Base-by-base conservation (phyloP, 1,139 yeast genomes). In the Debaryomyces fabryi region DNA sequence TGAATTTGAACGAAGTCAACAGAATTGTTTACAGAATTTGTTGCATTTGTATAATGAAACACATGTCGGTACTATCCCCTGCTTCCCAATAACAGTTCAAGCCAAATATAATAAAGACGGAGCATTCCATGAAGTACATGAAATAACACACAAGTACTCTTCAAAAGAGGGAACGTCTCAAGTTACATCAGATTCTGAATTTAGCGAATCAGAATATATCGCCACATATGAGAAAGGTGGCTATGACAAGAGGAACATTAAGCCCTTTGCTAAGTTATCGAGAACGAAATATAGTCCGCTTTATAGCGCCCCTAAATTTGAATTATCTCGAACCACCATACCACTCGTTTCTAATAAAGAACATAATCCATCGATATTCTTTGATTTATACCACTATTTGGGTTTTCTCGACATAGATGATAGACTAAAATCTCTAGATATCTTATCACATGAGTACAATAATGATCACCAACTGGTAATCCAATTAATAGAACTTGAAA, bases 41-140 rank as follows among this genome's bases (percentile, higher is more conserved):
- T 25, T 42, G 9, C 10, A 33, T 16, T 42, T 42, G 24, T 42
- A 42, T 34, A 42, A 42, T 24, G 45, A 42, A 40, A 30, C 43
- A 12, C 43, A 40, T 12, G 13, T 8, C n/a, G 21, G 12, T 15
- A 40, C 23, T 20, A 30, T 40, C 10, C 8, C 43, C 12, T 40
- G 43, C n/a, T 40, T 40, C 21, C 43, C 43, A 21, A 40, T 40
- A 6, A 40, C 13, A 23, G 12, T 23, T 7, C 40, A 37, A 37
- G 24, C 20, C 7, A 18, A 16, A 32, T 32, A 15, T 32, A 16
- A 8, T 15, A 10, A 18, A 15, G 35, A 15, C 12, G 12, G 9
- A 3, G 5, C 20, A 9, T 32, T 4, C 30, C 5, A 12, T 15
- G 35, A 32, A 8, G 12, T 18, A 16, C 20, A 7, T 5, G 23